Evolutionary conservation across 2,329 filamentous ascomycete species (phyloP), one percentile per base, ranked within the genome.

Genomic region (Acephala macrosclerotiorum): DNA sequence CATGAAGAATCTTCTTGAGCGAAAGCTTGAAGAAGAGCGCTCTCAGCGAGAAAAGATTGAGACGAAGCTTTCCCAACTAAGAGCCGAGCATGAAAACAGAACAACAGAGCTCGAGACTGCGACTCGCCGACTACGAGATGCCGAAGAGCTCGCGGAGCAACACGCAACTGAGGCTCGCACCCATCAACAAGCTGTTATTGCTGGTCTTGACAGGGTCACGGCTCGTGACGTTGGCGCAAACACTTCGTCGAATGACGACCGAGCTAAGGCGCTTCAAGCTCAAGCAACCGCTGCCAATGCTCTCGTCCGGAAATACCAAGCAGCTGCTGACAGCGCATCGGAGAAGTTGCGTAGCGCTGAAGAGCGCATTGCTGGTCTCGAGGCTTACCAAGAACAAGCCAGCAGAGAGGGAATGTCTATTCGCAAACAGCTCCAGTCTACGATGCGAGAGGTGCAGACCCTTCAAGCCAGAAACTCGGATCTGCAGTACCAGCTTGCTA

Each of bases 311-410:
- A 93, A 93, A 75, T 97, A 97, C 72, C 94, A 97, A 77, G 85
- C 90, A 67, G 94, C 96, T 66, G 95, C 94, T 0, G 93, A 99
- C 77, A 81, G 85, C 29, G 94, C 94, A 2, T 91, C 93, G 0
- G 94, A 97, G 75, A 96, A 94, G 77, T 84, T 99, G 61, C 91
- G 96, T 61, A 91, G 91, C 65, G 96, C 96, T 3, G 96, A 99
- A 79, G 96, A 98, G 81, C 90, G 96, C 49, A 98, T 99, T 77
- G 96, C 96, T 5, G 96, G 96, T 7, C 85, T 99, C 3, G 96
- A 99, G 78, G 93, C 94, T 33, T 98, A 98, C 77, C 96, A 99
- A 79, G 96, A 99, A 76, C 96, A 99, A 79, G 91, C 94, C 3
- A 98, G 94, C 78, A 88, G 96, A 53, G 96, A 99, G 78, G 94